Evolutionary conservation across 148 eudicot genomes (phyloP), one percentile per base, ranked within the genome.

Genomic region (Camellia granthamiana): DNA sequence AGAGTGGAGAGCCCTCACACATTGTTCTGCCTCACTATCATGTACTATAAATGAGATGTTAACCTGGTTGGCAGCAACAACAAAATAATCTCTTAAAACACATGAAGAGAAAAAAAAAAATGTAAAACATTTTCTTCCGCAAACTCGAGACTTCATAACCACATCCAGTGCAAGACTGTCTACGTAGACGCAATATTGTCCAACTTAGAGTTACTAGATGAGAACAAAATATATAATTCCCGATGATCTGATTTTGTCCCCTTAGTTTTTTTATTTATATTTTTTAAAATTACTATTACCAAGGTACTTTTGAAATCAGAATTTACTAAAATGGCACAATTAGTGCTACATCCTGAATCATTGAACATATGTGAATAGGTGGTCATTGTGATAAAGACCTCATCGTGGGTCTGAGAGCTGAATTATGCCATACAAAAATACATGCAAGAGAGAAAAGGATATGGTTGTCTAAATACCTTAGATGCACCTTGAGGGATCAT

Each of bases 401-500:
- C 54, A 52, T 47, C 44, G 52, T 54, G 61, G 44, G 47, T 14
- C 47, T 54, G 64, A 74, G 12, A 66, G 3, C 46, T 41, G 7
- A 38, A 43, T 16, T 9, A 69, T 49, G 52, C 71, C 46, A 64
- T 13, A 44, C 41, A 16, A 62, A 44, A 54, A n/a, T 15, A n/a
- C 67, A 30, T 41, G 75, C 44, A 49, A 60, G 52, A 69, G 6
- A 30, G 21, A 75, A 12, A 41, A 38, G 3, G 66, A 41, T n/a
- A 72, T 9, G 7, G 58, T 51, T 49, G 18, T 13, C 49, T 1
- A 49, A 4, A 15, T 69, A 91, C 94, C 92, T 96, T 94, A 4
- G 97, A 93, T 75, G 99, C 99, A 68, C 99, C 98, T 84, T 93
- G 99, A 47, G 98, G 92, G 81, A 96, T 96, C 99, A 96, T 96